These are phyloP conservation scores for Mucor irregularis DNA, from an alignment of 371 early-diverging fungal species.

Conservation along the genomic window DNA sequence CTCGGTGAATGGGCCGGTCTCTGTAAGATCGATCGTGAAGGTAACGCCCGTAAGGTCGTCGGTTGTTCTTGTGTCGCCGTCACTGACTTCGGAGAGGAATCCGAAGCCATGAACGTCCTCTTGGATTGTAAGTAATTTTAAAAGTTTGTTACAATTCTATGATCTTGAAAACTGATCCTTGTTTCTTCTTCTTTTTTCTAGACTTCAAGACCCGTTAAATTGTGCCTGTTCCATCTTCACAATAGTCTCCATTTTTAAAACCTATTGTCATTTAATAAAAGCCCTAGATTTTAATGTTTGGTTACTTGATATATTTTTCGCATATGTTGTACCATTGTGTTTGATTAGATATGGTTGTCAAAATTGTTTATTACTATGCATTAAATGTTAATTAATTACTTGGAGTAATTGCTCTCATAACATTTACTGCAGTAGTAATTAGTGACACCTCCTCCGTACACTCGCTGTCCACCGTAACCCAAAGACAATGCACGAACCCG, in stretches of 20 bases:
- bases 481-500: too few species aligned
- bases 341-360: too few species aligned
- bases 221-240: background rate
- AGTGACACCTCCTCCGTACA: too few species aligned
- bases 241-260: background rate
- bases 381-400: too few species aligned
- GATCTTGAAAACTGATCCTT: background rate
- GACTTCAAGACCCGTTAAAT: slow-evolving; percentile 81
- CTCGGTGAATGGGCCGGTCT: slow-evolving; percentile 99
- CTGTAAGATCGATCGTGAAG: slow-evolving; percentile 98
- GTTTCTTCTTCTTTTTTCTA: slow-evolving; percentile 16
- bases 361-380: too few species aligned
- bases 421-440: too few species aligned
- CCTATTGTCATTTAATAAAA: background rate
- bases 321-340: too few species aligned
- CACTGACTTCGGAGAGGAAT: slow-evolving; percentile 96
- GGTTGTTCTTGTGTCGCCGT: slow-evolving; percentile 96
- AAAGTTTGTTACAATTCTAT: background rate
- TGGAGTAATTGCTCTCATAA: too few species aligned
- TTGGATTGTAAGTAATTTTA: slow-evolving; percentile 73
- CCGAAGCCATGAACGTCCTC: slow-evolving; percentile 95
- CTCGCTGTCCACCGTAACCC: too few species aligned
- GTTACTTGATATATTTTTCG: background rate
- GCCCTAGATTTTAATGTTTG: background rate
- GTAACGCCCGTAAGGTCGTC: slow-evolving; percentile 97